phyloP scores from a whole-genome alignment of 495 filamentous ascomycete genomes.

The Platismatia glauca region DNA sequence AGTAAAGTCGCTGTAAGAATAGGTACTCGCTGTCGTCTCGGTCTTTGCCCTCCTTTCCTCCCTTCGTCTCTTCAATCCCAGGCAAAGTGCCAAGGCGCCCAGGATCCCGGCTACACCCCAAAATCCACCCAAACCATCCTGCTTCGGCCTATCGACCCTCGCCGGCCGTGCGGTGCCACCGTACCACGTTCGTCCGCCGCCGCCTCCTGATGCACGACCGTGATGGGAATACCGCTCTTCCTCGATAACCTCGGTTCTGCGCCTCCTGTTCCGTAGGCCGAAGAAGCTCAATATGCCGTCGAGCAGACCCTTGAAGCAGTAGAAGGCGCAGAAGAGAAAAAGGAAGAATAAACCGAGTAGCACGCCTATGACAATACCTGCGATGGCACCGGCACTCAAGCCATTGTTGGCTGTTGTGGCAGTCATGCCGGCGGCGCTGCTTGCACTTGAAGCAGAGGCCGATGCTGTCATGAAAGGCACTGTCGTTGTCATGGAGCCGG shows the following conservation, averaged over 20 bases:
- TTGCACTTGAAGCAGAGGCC: slow-evolving; percentile 41
- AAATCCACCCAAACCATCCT: slow-evolving; percentile 45
- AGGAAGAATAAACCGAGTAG: slow-evolving; percentile 68
- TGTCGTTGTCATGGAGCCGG: slow-evolving; percentile 48
- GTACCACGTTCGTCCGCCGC: slow-evolving; percentile 61
- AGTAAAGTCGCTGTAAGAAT: slow-evolving; percentile 38
- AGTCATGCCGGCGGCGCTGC: slow-evolving; percentile 39
- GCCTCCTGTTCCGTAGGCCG: slow-evolving; percentile 45
- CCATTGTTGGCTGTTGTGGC: slow-evolving; percentile 36
- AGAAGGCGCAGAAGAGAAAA: slow-evolving; percentile 63
- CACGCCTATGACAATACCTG: slow-evolving; percentile 86
- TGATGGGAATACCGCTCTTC: slow-evolving; percentile 61
- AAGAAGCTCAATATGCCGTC: slow-evolving; percentile 57
- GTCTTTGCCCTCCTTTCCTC: slow-evolving; percentile 48
- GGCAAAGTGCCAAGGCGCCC: slow-evolving; percentile 56
- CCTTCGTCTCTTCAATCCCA: slow-evolving; percentile 62
- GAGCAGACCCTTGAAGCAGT: slow-evolving; percentile 58
- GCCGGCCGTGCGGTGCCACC: slow-evolving; percentile 41
- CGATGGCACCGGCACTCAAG: slow-evolving; percentile 77
- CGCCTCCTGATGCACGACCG: slow-evolving; percentile 32
- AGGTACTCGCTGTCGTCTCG: slow-evolving; percentile 40
- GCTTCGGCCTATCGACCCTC: slow-evolving; percentile 40
- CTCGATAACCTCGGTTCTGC: slow-evolving; percentile 45
- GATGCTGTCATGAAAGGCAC: slow-evolving; percentile 50
- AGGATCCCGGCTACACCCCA: slow-evolving; percentile 52